Base-by-base conservation (phyloP, 371 early-diverging fungal species). In the Cokeromyces recurvatus region DNA sequence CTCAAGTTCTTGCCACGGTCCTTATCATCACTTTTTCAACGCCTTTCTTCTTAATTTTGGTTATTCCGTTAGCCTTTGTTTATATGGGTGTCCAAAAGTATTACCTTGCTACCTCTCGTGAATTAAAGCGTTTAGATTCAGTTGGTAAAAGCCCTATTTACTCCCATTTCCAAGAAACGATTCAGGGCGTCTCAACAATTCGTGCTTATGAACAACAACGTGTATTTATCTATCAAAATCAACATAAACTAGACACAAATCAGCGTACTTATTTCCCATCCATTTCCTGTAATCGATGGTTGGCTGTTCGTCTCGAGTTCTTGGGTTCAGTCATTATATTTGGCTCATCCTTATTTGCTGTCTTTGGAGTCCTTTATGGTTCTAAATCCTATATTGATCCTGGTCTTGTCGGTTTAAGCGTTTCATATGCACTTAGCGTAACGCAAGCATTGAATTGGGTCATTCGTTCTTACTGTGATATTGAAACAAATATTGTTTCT, bases 241-340 rank as follows among this genome's bases (percentile, higher is more conserved):
- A 87, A 47, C 38, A 45, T 14, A 72, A 82, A 27, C 54, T 92
- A 24, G 94, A 94, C 55, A 62, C 64, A 46, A 92, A 91, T 62
- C 82, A 82, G 46, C 75, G 77, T 32, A 91, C 90, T 0, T 87
- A 85, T 49, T 88, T 85, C 61, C 86, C 91, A 3, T 82, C 79
- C 6, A 64, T 91, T 29, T 69, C 81, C 1, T 76, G 84, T 27
- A 92, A 92, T 47, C 89, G 95, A 25, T 97, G 97, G 91, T 57
- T 95, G n/a, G 91, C 93, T 21, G 79, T 94, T n/a, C 86, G 95
- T 16, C 75, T 95, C 15, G 91, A 96, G 62, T 71, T 87, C 34
- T 32, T 81, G 43, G 79, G 81, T 11, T 74, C 79, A 4, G 52
- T 73, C 40, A 82, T 87, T 34, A 74, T 86, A 43, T 77, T 87